These are phyloP conservation scores for Naematelia aurantialba DNA, from an alignment of 768 basidiomycete species.

Conservation along the genomic window DNA sequence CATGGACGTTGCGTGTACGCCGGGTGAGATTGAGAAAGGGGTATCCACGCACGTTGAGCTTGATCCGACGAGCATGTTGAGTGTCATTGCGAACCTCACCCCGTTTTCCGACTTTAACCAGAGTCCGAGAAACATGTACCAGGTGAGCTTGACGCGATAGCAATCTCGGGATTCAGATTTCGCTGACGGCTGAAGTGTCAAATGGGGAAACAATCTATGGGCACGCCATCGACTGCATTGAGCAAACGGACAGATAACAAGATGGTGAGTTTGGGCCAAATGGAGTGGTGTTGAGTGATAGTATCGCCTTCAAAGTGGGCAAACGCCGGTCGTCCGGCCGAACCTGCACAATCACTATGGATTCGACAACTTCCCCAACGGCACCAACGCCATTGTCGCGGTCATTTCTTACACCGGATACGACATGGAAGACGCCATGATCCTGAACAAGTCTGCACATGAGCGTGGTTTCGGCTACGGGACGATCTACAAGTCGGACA, in stretches of 20 bases:
- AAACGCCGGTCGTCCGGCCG: constrained; percentile 91
- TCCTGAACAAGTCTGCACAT: constrained; percentile 96
- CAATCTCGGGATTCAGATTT: neutral
- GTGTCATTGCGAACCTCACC: constrained; percentile 93
- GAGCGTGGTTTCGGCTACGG: constrained; percentile 97
- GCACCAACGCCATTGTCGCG: constrained; percentile 97
- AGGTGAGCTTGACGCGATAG: constrained; percentile 32
- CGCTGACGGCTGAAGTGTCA: constrained; percentile 62
- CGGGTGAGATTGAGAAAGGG: constrained; percentile 70
- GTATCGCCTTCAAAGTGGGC: constrained; percentile 90
- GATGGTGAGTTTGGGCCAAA: constrained; percentile 52
- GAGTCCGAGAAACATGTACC: constrained; percentile 58
- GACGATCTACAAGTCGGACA: constrained; percentile 90
- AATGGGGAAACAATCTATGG: constrained; percentile 99
- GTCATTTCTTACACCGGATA: constrained; percentile 99
- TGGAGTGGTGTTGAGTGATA: constrained; percentile 5
- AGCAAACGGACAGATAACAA: constrained; percentile 96
- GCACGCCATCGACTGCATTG: constrained; percentile 88
- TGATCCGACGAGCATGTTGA: constrained; percentile 89
- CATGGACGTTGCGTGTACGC: constrained; percentile 92
- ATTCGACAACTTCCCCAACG: constrained; percentile 98
- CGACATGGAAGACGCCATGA: constrained; percentile 99
- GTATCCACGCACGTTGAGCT: constrained; percentile 90
- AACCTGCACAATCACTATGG: constrained; percentile 87
- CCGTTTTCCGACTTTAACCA: constrained; percentile 99